Percentiles rank a stretch among this genome's conserved stretches.
Conservation (phyloP, 1,139 yeast species). For the Yamadazyma kanchanaburiensis region DNA sequence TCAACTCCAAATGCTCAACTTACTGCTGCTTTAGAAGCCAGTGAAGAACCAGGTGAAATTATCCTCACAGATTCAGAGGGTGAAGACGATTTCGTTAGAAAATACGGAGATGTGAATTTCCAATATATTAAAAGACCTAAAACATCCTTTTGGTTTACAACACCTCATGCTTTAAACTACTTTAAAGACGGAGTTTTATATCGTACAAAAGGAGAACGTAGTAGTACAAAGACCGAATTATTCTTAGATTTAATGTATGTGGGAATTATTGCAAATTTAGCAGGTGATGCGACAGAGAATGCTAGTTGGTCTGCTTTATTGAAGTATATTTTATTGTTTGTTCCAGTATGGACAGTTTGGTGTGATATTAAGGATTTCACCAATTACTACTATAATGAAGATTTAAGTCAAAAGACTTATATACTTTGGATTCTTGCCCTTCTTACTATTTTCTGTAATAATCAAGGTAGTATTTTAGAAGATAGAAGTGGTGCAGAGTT, state of each 20-base stretch:
- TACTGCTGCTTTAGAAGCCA: conserved; percentile 2
- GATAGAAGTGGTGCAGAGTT: conserved; percentile 36
- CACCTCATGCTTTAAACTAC: conserved; percentile 61
- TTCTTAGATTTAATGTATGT: conserved; percentile 64
- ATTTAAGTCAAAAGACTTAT: conserved; percentile 51
- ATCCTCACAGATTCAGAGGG: conserved; percentile 32
- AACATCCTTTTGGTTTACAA: conserved; percentile 43
- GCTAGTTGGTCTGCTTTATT: conserved; percentile 48
- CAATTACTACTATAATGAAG: conserved; percentile 64
- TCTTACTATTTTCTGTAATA: conserved; percentile 52
- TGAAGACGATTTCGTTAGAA: conserved; percentile 45
- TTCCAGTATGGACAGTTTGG: conserved; percentile 66
- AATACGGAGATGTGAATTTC: conserved; percentile 50
- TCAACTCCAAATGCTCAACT: conserved; percentile 1
- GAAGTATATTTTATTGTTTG: conserved; percentile 48
- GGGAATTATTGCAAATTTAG: conserved; percentile 61
- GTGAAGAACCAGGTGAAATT: conserved; percentile 6
- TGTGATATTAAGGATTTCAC: conserved; percentile 61
- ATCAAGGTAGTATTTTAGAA: conserved; percentile 37
- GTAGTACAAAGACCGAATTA: conserved; percentile 51
- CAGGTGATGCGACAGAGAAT: conserved; percentile 50
- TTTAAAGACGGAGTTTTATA: conserved; percentile 56
- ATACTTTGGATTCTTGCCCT: conserved; percentile 54
- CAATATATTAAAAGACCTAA: conserved; percentile 46
- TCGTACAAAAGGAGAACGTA: conserved; percentile 55